Evolutionary conservation across 768 basidiomycete genomes (phyloP).

Genomic region (Hypholoma fasciculare): DNA sequence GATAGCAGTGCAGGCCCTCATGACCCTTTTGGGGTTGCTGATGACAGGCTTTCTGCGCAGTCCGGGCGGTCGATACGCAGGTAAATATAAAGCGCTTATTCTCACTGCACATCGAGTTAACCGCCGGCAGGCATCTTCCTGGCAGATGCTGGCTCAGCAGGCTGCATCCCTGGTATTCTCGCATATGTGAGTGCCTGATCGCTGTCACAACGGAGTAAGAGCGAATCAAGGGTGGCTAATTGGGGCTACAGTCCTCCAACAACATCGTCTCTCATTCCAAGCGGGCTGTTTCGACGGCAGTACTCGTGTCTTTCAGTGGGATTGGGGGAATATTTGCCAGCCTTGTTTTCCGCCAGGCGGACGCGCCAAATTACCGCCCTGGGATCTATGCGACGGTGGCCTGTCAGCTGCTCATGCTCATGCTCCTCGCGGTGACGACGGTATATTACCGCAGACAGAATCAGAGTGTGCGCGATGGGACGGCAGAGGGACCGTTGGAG

Average conservation of each 20-base stretch:
- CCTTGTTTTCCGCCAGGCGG: constrained; percentile 44
- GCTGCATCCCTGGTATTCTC: constrained; percentile 46
- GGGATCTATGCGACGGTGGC: constrained; percentile 47
- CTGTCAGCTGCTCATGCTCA: constrained; percentile 42
- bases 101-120: neutral
- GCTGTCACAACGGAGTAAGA: neutral
- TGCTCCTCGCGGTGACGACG: constrained; percentile 39
- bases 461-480: constrained; percentile 25
- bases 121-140: constrained; percentile 42
- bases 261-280: constrained; percentile 52
- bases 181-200: constrained; percentile 42
- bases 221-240: constrained; percentile 2
- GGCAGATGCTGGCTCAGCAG: constrained; percentile 43
- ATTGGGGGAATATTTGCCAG: constrained; percentile 50
- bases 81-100: constrained; percentile 21
- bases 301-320: constrained; percentile 49
- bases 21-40: constrained; percentile 41
- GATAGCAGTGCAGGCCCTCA: constrained; percentile 40
- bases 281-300: constrained; percentile 45
- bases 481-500: constrained; percentile 23
- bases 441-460: constrained; percentile 38
- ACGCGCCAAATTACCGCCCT: constrained; percentile 45
- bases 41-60: constrained; percentile 38
- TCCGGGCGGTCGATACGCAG: constrained; percentile 41
- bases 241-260: constrained; percentile 40